Conservation (phyloP, 2,329 filamentous ascomycete species). For the Mycosphaerella sp. region DNA sequence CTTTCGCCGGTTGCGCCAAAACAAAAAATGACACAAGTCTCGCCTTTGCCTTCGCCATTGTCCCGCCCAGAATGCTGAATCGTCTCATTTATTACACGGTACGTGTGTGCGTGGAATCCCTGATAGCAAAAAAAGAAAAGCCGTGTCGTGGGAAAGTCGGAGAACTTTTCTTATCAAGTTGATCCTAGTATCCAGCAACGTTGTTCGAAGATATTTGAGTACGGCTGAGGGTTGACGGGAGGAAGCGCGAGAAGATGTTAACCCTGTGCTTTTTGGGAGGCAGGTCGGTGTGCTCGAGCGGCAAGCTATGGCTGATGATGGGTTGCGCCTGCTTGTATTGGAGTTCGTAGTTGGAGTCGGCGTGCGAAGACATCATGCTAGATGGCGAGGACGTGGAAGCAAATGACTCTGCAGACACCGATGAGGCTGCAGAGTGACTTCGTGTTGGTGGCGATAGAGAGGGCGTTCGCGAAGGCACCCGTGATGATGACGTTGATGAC, state of each 20-base stretch:
- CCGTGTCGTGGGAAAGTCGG: neutral
- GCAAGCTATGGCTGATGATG: conserved; percentile 20
- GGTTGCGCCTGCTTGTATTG: conserved; percentile 34
- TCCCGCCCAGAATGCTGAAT: no score
- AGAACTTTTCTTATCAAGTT: conserved; percentile 1
- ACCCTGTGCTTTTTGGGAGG: conserved; percentile 34
- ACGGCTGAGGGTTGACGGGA: conserved; percentile 28
- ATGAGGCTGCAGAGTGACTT: conserved; percentile 34
- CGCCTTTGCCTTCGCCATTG: neutral
- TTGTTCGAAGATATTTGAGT: conserved; percentile 3
- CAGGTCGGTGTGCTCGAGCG: conserved; percentile 28
- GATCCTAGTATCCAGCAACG: conserved; percentile 19
- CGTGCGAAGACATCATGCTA: conserved; percentile 33
- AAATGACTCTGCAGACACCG: conserved; percentile 32
- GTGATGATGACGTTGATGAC: conserved; percentile 23
- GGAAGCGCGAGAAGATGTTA: conserved; percentile 36
- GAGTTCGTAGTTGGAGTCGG: conserved; percentile 30
- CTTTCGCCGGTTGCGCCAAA: neutral
- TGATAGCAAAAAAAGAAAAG: no score
- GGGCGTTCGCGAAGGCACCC: conserved; percentile 42
- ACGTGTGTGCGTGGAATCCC: neutral
- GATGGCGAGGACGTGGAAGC: conserved; percentile 30
- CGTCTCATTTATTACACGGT: neutral
- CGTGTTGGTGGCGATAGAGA: conserved; percentile 45
- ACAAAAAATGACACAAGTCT: neutral